A percentile compares a stretch with the other conserved stretches of the same genome.
phyloP scores from a whole-genome alignment of 495 filamentous ascomycete genomes.

The Glonium stellatum region DNA sequence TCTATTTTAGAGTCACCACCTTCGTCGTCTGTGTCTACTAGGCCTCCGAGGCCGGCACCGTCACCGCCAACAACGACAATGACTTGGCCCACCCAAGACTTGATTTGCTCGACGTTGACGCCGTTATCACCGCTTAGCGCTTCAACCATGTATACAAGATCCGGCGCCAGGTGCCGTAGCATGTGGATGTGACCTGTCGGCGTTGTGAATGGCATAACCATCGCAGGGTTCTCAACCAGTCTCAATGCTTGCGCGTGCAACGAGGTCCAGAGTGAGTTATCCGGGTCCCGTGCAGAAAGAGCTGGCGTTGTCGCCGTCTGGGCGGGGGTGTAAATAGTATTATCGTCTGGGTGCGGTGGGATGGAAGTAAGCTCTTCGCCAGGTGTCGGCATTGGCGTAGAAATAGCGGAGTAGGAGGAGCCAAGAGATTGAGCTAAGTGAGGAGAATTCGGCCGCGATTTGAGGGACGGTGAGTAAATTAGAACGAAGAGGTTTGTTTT shows the following conservation, averaged over 20 bases:
- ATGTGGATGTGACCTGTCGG: slow-evolving; percentile 71
- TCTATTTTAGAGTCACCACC: slow-evolving; percentile 44
- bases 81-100: slow-evolving; percentile 74
- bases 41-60: slow-evolving; percentile 60
- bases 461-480: slow-evolving; percentile 77
- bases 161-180: slow-evolving; percentile 71
- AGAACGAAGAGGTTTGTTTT: slow-evolving; percentile 71
- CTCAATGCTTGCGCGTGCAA: slow-evolving; percentile 67
- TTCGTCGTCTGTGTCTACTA: slow-evolving; percentile 89
- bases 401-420: slow-evolving; percentile 85
- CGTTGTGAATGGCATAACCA: slow-evolving; percentile 83
- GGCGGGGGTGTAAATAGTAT: slow-evolving; percentile 16
- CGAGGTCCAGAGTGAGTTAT: slow-evolving; percentile 56
- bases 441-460: slow-evolving; percentile 39
- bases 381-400: slow-evolving; percentile 62
- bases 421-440: slow-evolving; percentile 56
- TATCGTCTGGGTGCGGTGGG: slow-evolving; percentile 38
- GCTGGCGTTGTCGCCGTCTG: slow-evolving; percentile 20
- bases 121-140: slow-evolving; percentile 31
- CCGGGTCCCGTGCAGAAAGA: slow-evolving; percentile 30
- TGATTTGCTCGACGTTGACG: slow-evolving; percentile 29
- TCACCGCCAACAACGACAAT: slow-evolving; percentile 73
- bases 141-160: slow-evolving; percentile 64
- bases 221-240: slow-evolving; percentile 72
- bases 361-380: slow-evolving; percentile 52